These are phyloP conservation scores for Lepiota subincarnata DNA, from an alignment of 768 basidiomycete genomes.

Conservation along the genomic window DNA sequence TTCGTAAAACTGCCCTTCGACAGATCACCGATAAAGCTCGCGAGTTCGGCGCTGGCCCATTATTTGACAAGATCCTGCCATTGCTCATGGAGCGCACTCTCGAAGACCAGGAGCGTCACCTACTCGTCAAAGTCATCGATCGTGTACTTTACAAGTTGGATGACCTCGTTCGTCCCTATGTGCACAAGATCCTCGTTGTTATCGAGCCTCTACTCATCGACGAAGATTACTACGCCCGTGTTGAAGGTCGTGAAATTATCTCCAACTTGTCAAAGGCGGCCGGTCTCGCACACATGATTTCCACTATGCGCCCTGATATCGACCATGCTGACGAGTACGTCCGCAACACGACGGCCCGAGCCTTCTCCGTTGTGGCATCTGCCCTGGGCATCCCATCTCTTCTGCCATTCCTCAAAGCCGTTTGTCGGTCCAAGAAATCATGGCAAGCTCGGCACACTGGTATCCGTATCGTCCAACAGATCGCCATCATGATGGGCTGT, in stretches of 20 bases:
- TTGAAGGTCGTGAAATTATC: conserved; percentile 99
- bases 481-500: conserved; percentile 99
- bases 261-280: conserved; percentile 98
- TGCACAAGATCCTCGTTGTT: conserved; percentile 99
- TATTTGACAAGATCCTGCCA: conserved; percentile 98
- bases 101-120: conserved; percentile 97
- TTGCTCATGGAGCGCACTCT: conserved; percentile 96
- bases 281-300: conserved; percentile 99
- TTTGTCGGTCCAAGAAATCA: conserved; percentile 98
- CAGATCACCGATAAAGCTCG: conserved; percentile 99
- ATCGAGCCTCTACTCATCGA: conserved; percentile 99
- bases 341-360: conserved; percentile 97
- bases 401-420: conserved; percentile 96
- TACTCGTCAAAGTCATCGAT: conserved; percentile 98
- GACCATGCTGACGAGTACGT: conserved; percentile 99
- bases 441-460: conserved; percentile 99
- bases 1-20: conserved; percentile 93
- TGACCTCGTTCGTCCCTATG: conserved; percentile 96
- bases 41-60: conserved; percentile 95
- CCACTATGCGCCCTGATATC: conserved; percentile 99
- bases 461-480: conserved; percentile 99
- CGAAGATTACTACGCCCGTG: conserved; percentile 94
- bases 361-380: conserved; percentile 98
- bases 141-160: conserved; percentile 98
- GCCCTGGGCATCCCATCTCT: conserved; percentile 97